Conservation (phyloP, 2,329 filamentous ascomycete genomes). For the Talaromyces sp. region DNA sequence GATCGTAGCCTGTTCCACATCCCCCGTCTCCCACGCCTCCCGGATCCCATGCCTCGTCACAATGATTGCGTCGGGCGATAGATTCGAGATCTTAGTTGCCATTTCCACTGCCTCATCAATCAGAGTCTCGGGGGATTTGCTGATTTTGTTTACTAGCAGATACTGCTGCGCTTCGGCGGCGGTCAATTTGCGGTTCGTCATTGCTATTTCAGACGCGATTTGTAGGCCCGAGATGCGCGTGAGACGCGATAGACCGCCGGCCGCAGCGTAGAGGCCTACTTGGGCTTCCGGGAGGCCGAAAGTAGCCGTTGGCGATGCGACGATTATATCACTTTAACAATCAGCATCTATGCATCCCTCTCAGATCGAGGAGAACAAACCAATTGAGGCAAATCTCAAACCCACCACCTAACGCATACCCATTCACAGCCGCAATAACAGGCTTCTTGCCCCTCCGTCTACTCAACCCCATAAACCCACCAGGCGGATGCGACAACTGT, state of each 20-base stretch:
- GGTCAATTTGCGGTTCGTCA: constrained; percentile 61
- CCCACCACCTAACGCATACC: constrained; percentile 71
- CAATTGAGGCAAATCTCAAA: constrained; percentile 92
- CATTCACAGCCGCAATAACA: constrained; percentile 75
- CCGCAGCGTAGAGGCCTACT: constrained; percentile 67
- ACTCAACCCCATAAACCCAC: constrained; percentile 58
- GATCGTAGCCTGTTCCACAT: constrained; percentile 62
- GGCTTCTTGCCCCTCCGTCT: constrained; percentile 65
- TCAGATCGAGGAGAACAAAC: constrained; percentile 34
- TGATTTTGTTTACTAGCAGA: constrained; percentile 71
- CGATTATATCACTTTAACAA: constrained; percentile 59
- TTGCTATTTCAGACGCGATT: constrained; percentile 68
- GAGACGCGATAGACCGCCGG: constrained; percentile 67
- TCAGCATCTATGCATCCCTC: background rate
- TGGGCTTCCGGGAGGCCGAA: constrained; percentile 72
- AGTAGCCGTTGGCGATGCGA: constrained; percentile 57
- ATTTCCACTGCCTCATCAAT: constrained; percentile 55
- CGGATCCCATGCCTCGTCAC: constrained; percentile 70
- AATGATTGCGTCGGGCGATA: constrained; percentile 73
- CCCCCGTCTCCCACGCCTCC: constrained; percentile 68
- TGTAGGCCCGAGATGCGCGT: constrained; percentile 66
- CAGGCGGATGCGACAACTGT: constrained; percentile 39
- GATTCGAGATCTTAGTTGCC: constrained; percentile 65
- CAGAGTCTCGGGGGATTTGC: constrained; percentile 29
- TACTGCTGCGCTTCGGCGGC: constrained; percentile 63